Conservation (phyloP, 495 filamentous ascomycete species). For the Staphylotrichum tortipilum region DNA sequence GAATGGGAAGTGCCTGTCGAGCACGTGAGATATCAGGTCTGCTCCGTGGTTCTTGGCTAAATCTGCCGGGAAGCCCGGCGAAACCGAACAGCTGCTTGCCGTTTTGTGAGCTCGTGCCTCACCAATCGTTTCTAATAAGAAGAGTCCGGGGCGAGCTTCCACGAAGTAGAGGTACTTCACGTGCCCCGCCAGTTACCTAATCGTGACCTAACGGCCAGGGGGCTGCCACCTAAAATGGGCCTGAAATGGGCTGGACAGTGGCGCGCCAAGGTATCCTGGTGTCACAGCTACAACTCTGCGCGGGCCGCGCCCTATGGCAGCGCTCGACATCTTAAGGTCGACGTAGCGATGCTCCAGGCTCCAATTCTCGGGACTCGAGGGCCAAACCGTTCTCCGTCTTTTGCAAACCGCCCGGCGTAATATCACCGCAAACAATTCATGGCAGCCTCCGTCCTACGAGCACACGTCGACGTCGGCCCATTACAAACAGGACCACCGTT, state of each 20-base stretch:
- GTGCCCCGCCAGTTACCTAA: conserved; percentile 5
- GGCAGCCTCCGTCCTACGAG: neutral
- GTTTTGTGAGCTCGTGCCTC: too few species aligned
- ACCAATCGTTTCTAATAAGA: conserved; percentile 2
- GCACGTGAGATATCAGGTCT: neutral
- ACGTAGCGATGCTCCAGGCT: neutral
- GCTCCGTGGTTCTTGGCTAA: neutral
- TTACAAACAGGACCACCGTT: neutral
- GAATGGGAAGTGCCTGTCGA: neutral
- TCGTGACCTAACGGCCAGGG: conserved; percentile 9
- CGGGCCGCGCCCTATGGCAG: too few species aligned
- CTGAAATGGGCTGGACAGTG: neutral
- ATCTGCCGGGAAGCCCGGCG: too few species aligned
- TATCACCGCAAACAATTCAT: neutral
- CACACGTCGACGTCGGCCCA: neutral
- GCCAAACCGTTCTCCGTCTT: neutral
- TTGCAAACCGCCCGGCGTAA: neutral
- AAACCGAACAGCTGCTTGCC: too few species aligned
- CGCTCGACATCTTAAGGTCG: neutral
- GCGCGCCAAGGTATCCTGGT: conserved; percentile 7
- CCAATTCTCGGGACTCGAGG: neutral
- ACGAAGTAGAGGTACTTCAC: conserved; percentile 1
- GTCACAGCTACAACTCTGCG: conserved; percentile 7
- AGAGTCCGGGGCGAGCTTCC: neutral
- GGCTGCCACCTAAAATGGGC: too few species aligned